phyloP scores from a whole-genome alignment of 306 rosid genomes.

The Senna tora region DNA sequence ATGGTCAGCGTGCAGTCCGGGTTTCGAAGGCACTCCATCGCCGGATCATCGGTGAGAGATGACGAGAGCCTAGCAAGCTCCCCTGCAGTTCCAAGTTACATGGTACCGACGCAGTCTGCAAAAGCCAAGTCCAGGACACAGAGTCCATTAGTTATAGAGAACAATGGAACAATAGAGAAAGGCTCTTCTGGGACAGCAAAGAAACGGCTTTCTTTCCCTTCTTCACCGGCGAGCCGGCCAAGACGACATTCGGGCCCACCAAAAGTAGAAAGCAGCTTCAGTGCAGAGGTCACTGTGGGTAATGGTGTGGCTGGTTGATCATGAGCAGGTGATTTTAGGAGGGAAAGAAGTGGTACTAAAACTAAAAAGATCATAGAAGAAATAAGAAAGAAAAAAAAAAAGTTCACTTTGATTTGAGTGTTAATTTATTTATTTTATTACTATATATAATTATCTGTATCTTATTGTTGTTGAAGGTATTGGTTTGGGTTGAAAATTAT shows the following conservation, averaged over 20 bases:
- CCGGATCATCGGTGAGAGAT: slow-evolving; percentile 69
- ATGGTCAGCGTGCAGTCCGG: slow-evolving; percentile 71
- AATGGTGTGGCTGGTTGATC: slow-evolving; percentile 55
- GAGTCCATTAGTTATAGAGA: slow-evolving; percentile 63
- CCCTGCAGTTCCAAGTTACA: slow-evolving; percentile 77
- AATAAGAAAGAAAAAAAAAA: slow-evolving; percentile 47
- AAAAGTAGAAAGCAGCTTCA: slow-evolving; percentile 63
- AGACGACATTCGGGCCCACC: slow-evolving; percentile 88
- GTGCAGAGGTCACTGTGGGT: slow-evolving; percentile 50
- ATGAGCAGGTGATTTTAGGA: slow-evolving; percentile 6
- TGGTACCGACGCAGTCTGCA: slow-evolving; percentile 86
- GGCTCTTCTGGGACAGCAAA: slow-evolving; percentile 62
- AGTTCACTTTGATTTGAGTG: slow-evolving; percentile 52
- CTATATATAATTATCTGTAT: slow-evolving; percentile 43
- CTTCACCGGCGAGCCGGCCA: slow-evolving; percentile 69
- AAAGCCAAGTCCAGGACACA: slow-evolving; percentile 81
- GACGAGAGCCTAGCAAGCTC: slow-evolving; percentile 82
- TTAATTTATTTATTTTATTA: slow-evolving; percentile 45
- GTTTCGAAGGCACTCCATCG: slow-evolving; percentile 84
- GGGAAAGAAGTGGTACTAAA: slow-evolving; percentile 31
- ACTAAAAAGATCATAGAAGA: slow-evolving; percentile 32
- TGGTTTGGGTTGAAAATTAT: slow-evolving; percentile 52
- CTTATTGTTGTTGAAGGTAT: slow-evolving; percentile 41
- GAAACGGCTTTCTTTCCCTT: slow-evolving; percentile 79
- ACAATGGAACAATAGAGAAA: slow-evolving; percentile 53